phyloP scores from a whole-genome alignment of 306 rosid species.

The Cucurbita maxima region DNA sequence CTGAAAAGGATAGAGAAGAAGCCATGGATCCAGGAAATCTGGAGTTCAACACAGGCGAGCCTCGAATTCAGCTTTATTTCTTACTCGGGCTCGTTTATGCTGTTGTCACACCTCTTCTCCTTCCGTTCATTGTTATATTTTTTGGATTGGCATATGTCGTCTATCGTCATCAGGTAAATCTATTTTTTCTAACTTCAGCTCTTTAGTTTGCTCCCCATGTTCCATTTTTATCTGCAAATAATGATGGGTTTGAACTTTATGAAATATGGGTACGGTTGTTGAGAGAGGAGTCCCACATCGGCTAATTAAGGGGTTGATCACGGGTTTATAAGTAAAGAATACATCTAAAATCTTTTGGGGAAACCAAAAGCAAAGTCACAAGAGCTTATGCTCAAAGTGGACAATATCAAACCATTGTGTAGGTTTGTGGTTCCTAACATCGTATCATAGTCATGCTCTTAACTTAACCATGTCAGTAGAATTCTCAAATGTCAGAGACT shows the following conservation, averaged over 20 bases:
- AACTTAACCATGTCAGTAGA: no score
- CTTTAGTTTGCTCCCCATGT: background rate
- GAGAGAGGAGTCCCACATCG: no score
- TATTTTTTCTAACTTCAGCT: background rate
- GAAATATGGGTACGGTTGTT: background rate
- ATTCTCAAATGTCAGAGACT: no score
- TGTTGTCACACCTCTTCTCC: slow-evolving; percentile 69
- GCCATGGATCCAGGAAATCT: slow-evolving; percentile 98
- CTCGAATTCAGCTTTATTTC: slow-evolving; percentile 89
- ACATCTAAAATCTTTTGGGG: no score
- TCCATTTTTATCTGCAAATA: background rate
- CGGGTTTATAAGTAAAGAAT: no score
- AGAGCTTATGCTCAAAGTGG: no score
- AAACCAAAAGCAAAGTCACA: no score
- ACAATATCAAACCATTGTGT: no score
- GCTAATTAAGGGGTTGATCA: no score
- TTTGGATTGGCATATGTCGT: slow-evolving; percentile 71
- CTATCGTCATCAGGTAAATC: slow-evolving; percentile 87
- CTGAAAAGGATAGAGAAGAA: slow-evolving; percentile 90
- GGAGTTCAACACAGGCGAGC: slow-evolving; percentile 88
- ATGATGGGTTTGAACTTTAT: background rate
- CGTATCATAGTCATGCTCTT: no score
- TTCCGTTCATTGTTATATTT: slow-evolving; percentile 85
- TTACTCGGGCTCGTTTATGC: slow-evolving; percentile 94
- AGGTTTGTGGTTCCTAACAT: no score